Evolutionary conservation across 1,284 basidiomycete species (phyloP).

Genomic region (Fomitopsis pinicola): DNA sequence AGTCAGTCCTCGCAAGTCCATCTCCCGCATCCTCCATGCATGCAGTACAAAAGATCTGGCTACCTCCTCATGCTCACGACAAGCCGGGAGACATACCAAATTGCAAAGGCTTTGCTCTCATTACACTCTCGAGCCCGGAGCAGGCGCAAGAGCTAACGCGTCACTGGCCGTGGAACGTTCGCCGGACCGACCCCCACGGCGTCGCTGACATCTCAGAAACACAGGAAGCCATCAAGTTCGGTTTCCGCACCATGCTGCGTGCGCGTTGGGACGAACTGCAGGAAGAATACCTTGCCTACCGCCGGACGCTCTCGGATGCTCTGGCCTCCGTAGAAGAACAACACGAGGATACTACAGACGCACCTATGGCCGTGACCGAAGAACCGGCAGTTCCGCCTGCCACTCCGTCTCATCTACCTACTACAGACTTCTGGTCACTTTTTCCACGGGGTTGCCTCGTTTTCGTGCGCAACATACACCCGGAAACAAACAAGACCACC

Average conservation of each 20-base stretch:
- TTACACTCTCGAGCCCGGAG: conserved; percentile 41
- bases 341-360: neutral
- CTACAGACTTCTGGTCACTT: conserved; percentile 27
- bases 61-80: conserved; percentile 62
- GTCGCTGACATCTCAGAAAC: neutral
- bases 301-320: conserved; percentile 44
- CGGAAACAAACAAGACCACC: conserved; percentile 73
- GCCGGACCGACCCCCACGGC: conserved; percentile 1
- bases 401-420: neutral
- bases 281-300: conserved; percentile 60
- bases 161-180: conserved; percentile 58
- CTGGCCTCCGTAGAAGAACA: conserved; percentile 25
- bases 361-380: neutral
- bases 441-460: conserved; percentile 66
- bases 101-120: conserved; percentile 70
- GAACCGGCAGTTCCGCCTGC: neutral
- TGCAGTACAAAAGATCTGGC: conserved; percentile 46
- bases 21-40: conserved; percentile 1
- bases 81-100: conserved; percentile 44
- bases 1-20: conserved; percentile 31
- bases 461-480: conserved; percentile 64
- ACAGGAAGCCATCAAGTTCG: conserved; percentile 49
- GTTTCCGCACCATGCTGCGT: conserved; percentile 56
- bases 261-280: conserved; percentile 56
- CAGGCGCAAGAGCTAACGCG: conserved; percentile 40